Evolutionary conservation across 345 rosid genomes (phyloP).

Genomic region (Moringa oleifera): DNA sequence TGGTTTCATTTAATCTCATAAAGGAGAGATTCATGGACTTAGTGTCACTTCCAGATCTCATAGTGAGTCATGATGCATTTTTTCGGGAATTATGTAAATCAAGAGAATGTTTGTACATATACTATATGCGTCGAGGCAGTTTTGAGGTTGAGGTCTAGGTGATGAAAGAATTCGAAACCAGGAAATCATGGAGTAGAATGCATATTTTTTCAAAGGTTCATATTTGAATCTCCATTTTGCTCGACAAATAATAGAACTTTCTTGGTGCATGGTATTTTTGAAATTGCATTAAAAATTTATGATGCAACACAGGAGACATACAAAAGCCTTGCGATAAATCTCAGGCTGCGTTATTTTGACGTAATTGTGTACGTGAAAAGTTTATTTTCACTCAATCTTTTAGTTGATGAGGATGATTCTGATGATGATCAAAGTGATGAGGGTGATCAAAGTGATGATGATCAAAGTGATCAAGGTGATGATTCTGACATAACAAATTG

Average conservation of each 20-base stretch:
- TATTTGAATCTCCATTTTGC: neutral
- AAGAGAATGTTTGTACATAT: neutral
- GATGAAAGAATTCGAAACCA: neutral
- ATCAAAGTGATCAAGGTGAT: too few species aligned
- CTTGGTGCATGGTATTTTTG: neutral
- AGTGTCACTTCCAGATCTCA: neutral
- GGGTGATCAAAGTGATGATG: too few species aligned
- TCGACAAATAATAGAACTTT: neutral
- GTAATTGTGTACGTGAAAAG: neutral
- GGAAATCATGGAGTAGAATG: neutral
- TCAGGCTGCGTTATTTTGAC: neutral
- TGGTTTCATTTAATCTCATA: too few species aligned
- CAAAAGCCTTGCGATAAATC: neutral
- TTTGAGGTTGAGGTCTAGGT: neutral
- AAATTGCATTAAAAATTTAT: neutral
- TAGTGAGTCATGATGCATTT: neutral
- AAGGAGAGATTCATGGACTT: neutral
- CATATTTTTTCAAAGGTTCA: neutral
- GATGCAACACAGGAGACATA: neutral
- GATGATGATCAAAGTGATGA: too few species aligned
- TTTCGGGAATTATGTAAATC: neutral
- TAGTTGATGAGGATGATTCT: too few species aligned
- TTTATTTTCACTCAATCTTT: neutral
- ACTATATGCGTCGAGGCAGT: neutral
- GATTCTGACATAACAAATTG: too few species aligned